Conservation (phyloP, 1,284 basidiomycete species). For the Filobasidium uniguttulatum region DNA sequence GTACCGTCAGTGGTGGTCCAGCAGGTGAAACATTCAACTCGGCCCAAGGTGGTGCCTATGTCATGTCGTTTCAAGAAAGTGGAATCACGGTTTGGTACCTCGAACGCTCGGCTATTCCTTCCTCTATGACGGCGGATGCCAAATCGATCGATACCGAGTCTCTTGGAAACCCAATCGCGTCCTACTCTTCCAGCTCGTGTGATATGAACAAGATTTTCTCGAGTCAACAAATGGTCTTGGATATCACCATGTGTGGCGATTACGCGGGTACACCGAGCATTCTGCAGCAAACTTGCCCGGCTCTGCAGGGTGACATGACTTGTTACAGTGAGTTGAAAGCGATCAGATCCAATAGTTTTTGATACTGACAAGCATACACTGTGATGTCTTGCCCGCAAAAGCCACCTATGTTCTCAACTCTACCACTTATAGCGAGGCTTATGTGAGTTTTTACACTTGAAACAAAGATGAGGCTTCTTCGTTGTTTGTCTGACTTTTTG, state of each 20-base stretch:
- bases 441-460: constrained; percentile 2
- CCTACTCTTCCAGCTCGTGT: constrained; percentile 52
- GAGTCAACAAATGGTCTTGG: constrained; percentile 19
- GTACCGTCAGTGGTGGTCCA: constrained; percentile 45
- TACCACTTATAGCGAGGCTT: constrained; percentile 10
- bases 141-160: constrained; percentile 48
- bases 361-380: constrained; percentile 33
- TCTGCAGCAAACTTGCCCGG: constrained; percentile 42
- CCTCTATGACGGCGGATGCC: constrained; percentile 42
- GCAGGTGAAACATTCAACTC: constrained; percentile 54
- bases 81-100: constrained; percentile 59
- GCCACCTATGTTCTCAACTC: constrained; percentile 55
- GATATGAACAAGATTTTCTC: constrained; percentile 49
- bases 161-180: constrained; percentile 54
- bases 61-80: constrained; percentile 51
- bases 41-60: constrained; percentile 54
- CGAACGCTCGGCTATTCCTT: constrained; percentile 48
- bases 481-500: background rate
- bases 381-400: constrained; percentile 36
- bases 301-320: constrained; percentile 23
- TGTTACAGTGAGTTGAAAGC: constrained; percentile 14
- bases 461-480: background rate
- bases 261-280: constrained; percentile 38
- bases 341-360: background rate
- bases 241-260: constrained; percentile 39